These are phyloP conservation scores for Botrytis pseudocinerea DNA, from an alignment of 2,329 filamentous ascomycete genomes.

Conservation along the genomic window DNA sequence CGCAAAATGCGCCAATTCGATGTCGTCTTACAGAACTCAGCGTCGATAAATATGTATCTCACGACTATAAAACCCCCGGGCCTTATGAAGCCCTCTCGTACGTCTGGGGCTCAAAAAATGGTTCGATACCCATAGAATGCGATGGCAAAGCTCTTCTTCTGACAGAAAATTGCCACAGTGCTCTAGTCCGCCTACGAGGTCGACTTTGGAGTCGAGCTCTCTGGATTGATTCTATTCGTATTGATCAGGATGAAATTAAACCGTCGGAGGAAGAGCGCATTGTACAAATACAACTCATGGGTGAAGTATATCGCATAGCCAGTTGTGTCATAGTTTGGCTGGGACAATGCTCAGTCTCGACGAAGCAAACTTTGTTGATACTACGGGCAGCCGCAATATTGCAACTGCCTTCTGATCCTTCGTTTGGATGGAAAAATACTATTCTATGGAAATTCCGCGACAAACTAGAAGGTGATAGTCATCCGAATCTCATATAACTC, in stretches of 20 bases:
- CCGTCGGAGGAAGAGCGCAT: background rate
- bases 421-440: too few species aligned
- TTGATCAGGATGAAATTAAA: background rate
- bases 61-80: rapidly evolving
- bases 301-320: background rate
- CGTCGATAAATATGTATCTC: background rate
- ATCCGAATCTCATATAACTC: background rate
- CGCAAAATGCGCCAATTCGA: background rate
- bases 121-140: background rate
- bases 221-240: background rate
- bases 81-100: background rate
- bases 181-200: background rate
- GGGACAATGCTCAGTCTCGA: background rate
- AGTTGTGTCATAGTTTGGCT: background rate
- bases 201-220: background rate
- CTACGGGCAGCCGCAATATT: background rate
- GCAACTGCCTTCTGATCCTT: too few species aligned
- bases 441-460: background rate
- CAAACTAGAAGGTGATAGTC: background rate
- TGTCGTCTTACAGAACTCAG: background rate
- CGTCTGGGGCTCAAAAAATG: background rate
- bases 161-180: background rate
- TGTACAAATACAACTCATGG: background rate
- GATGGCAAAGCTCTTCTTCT: background rate
- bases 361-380: background rate